Conservation (phyloP, 2,329 filamentous ascomycete species). For the Pestalotiopsis sp. region DNA sequence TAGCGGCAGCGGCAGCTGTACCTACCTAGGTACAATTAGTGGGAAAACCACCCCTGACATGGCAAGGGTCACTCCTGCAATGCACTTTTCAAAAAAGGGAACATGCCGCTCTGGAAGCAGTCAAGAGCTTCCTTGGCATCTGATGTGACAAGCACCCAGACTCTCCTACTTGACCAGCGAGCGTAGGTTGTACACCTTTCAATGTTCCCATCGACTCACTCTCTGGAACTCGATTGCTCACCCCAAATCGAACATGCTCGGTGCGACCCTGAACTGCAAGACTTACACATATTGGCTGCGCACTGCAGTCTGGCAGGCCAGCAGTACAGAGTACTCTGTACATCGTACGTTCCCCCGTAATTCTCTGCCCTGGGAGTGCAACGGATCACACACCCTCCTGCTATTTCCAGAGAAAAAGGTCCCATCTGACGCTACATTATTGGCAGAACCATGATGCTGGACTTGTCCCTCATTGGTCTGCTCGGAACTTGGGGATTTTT, state of each 20-base stretch:
- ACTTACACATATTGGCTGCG: neutral
- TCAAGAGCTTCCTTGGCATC: too few species aligned
- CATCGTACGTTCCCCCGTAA: neutral
- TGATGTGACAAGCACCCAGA: neutral
- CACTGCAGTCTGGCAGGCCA: neutral
- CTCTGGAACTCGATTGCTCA: neutral
- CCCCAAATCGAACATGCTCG: neutral
- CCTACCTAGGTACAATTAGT: neutral
- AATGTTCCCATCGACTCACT: neutral
- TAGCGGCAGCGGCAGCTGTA: too few species aligned
- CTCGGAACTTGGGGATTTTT: neutral
- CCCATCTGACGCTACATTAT: neutral
- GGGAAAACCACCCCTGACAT: neutral
- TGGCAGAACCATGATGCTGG: constrained; percentile 11
- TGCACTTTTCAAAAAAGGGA: constrained; percentile 5
- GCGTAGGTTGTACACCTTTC: too few species aligned
- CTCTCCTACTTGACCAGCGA: neutral
- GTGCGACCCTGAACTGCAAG: neutral
- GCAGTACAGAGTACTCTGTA: neutral
- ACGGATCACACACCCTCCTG: neutral
- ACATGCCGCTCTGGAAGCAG: neutral
- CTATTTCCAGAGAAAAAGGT: neutral
- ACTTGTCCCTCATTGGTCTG: constrained; percentile 8
- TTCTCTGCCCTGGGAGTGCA: neutral
- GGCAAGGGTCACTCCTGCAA: neutral